These are phyloP conservation scores for Xylaria cubensis DNA, from an alignment of 495 filamentous ascomycete genomes.

Conservation along the genomic window DNA sequence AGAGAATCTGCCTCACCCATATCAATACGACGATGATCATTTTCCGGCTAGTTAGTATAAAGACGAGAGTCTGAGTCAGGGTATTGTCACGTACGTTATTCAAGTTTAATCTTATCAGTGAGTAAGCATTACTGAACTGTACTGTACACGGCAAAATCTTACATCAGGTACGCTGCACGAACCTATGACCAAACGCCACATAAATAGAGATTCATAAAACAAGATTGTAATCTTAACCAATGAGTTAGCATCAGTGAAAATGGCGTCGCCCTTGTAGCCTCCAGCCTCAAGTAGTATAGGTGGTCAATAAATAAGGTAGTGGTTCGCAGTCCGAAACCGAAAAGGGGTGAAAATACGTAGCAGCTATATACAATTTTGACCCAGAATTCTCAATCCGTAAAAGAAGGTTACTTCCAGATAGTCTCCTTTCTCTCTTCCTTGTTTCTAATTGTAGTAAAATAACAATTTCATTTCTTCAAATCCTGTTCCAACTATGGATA, in stretches of 20 bases:
- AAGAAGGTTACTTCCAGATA: background rate
- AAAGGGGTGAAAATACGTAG: background rate
- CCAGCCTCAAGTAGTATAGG: background rate
- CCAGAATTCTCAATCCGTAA: background rate
- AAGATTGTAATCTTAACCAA: background rate
- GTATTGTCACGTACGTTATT: background rate
- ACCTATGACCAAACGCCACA: background rate
- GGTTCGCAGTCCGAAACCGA: slow-evolving; percentile 17
- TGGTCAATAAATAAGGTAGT: background rate
- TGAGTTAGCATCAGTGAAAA: background rate
- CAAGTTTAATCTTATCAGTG: background rate
- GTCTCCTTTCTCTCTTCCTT: background rate
- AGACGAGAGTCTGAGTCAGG: background rate
- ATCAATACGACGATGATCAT: background rate
- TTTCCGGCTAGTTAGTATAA: too few relatives aligned
- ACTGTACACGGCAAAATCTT: background rate
- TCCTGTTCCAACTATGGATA: background rate
- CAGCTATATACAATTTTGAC: background rate
- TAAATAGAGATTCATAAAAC: background rate
- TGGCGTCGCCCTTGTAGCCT: background rate
- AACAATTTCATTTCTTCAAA: background rate
- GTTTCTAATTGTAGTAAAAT: background rate
- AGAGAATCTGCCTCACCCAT: background rate
- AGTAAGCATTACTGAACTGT: background rate
- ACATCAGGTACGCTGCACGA: background rate